Percentiles rank a stretch among this genome's conserved stretches.
phyloP scores from a whole-genome alignment of 345 rosid species.

The Eucalyptus tenuipes region DNA sequence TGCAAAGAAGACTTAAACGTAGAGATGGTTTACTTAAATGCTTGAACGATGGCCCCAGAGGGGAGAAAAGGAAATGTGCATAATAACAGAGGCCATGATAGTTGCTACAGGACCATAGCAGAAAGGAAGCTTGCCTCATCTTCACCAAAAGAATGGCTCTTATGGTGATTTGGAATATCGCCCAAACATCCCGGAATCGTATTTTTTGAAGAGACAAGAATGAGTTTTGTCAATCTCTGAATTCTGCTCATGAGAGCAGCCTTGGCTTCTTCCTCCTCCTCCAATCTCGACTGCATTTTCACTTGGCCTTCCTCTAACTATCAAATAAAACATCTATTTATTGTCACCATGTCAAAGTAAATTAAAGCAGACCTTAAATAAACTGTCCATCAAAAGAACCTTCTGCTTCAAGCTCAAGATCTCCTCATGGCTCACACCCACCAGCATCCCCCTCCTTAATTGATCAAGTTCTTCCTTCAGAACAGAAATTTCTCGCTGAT shows the following conservation, averaged over 20 bases:
- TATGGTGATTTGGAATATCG: slow-evolving; percentile 60
- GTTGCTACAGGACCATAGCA: not conserved
- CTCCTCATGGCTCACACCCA: slow-evolving; percentile 93
- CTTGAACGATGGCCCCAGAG: not conserved
- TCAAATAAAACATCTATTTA: not conserved
- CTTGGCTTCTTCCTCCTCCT: slow-evolving; percentile 99
- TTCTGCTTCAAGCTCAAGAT: slow-evolving; percentile 75
- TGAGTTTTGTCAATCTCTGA: slow-evolving; percentile 94
- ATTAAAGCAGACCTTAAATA: not conserved
- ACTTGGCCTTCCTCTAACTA: slow-evolving; percentile 99
- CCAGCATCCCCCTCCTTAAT: slow-evolving; percentile 67
- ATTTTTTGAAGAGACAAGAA: slow-evolving; percentile 94
- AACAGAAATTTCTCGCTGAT: slow-evolving; percentile 85
- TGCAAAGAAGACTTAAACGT: not conserved
- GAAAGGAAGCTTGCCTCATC: slow-evolving; percentile 55
- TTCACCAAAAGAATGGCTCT: slow-evolving; percentile 54
- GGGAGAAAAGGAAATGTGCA: not conserved
- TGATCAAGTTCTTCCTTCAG: slow-evolving; percentile 95
- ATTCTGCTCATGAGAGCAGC: slow-evolving; percentile 99
- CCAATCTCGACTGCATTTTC: slow-evolving; percentile 98
- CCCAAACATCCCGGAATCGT: slow-evolving; percentile 55
- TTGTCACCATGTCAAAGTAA: not conserved
- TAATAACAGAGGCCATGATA: not conserved
- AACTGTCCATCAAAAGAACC: slow-evolving; percentile 30
- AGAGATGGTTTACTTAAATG: not conserved